Conservation (phyloP, 495 filamentous ascomycete genomes). For the Xylaria palmicola region DNA sequence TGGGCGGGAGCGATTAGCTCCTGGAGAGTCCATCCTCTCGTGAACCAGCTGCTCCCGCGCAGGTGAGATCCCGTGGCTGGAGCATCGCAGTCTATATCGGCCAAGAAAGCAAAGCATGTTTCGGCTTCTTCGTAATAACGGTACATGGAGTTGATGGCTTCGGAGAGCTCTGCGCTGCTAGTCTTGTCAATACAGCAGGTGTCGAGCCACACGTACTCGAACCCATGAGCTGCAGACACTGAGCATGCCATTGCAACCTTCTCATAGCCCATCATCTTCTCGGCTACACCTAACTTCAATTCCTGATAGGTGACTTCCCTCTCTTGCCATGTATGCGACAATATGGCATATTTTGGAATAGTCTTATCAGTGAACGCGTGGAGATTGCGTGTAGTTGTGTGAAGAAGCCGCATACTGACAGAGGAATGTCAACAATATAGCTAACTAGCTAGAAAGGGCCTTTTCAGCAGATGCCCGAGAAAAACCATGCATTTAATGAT, state of each 20-base stretch:
- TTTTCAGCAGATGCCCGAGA: no score
- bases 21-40: conserved; percentile 11
- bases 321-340: conserved; percentile 34
- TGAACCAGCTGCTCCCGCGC: neutral
- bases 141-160: no score
- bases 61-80: neutral
- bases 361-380: neutral
- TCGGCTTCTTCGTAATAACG: conserved; percentile 25
- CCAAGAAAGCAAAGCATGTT: conserved; percentile 26
- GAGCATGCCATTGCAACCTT: conserved; percentile 9
- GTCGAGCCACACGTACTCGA: conserved; percentile 25
- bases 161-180: conserved; percentile 25
- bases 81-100: neutral
- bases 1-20: neutral
- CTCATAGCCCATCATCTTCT: conserved; percentile 5
- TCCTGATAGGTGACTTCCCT: conserved; percentile 31
- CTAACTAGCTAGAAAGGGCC: no score
- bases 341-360: conserved; percentile 32
- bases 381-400: neutral
- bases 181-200: conserved; percentile 31
- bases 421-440: no score
- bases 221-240: conserved; percentile 4
- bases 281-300: neutral
- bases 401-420: neutral
- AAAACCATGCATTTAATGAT: no score